Evolutionary conservation across 768 basidiomycete genomes (phyloP).

Genomic region (Tulasnella sp.): DNA sequence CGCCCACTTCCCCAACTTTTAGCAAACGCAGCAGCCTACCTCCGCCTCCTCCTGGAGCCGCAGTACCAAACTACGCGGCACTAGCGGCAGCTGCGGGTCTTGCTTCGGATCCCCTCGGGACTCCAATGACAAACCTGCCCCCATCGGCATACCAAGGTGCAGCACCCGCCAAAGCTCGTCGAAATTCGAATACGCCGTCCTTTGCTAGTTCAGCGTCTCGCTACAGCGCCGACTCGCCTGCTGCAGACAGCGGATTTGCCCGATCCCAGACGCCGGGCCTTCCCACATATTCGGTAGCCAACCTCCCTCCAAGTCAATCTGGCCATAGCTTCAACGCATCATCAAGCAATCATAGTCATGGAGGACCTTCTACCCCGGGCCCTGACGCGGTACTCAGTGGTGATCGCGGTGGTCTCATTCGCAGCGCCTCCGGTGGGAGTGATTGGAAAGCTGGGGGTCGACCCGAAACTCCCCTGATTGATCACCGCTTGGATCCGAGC

Average conservation of each 20-base stretch:
- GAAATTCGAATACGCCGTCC: constrained; percentile 1
- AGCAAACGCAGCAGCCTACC: background rate
- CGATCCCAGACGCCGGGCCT: background rate
- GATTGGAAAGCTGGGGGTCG: background rate
- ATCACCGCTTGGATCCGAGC: constrained; percentile 1
- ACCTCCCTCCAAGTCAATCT: background rate
- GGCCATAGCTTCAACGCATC: background rate
- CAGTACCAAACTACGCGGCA: background rate
- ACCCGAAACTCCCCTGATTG: constrained; percentile 1
- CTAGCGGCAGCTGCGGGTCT: background rate
- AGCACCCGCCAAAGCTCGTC: background rate
- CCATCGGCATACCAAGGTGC: background rate
- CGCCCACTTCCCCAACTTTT: background rate
- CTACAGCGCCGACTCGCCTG: background rate
- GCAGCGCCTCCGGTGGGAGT: background rate
- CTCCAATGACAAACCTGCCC: background rate
- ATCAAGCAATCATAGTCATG: background rate
- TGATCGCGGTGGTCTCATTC: background rate
- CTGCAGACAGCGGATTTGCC: background rate
- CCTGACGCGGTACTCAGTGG: background rate
- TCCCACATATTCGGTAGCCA: background rate
- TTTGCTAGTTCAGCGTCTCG: background rate
- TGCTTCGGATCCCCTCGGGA: background rate
- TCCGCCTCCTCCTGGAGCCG: background rate
- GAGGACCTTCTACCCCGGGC: background rate